Evolutionary conservation across 2,329 filamentous ascomycete genomes (phyloP).

Genomic region (Cyanodermella asteris): DNA sequence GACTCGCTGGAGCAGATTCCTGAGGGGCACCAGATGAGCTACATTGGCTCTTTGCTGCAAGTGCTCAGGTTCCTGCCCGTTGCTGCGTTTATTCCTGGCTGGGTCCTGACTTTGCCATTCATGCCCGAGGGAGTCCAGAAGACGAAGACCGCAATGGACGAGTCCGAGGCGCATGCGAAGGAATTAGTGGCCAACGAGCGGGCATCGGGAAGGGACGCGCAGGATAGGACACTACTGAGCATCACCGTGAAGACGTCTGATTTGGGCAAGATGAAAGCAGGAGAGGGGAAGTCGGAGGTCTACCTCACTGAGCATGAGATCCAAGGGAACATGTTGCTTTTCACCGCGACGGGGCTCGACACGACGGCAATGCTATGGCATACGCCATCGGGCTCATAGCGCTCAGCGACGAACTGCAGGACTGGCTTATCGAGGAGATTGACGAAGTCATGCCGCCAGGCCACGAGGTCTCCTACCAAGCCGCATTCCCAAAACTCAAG

Average conservation of each 20-base stretch:
- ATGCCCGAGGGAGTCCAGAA: constrained; percentile 11
- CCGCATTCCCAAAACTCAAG: constrained; percentile 20
- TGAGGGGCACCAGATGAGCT: constrained; percentile 2
- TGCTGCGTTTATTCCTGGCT: constrained; percentile 6
- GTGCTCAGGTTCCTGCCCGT: constrained; percentile 8
- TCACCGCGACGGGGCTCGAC: constrained; percentile 26
- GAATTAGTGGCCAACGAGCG: constrained; percentile 13
- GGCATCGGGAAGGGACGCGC: constrained; percentile 9
- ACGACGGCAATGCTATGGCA: constrained; percentile 27
- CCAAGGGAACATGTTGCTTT: constrained; percentile 24
- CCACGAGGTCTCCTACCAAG: constrained; percentile 17
- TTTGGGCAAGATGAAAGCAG: constrained; percentile 8
- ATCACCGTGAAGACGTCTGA: constrained; percentile 13
- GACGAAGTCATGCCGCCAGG: constrained; percentile 14
- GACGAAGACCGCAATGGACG: constrained; percentile 11
- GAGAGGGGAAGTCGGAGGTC: constrained; percentile 7
- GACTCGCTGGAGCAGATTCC: constrained; percentile 5
- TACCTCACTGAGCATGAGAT: constrained; percentile 19
- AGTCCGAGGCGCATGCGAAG: constrained; percentile 11
- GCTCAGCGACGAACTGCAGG: constrained; percentile 25
- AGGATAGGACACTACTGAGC: constrained; percentile 12
- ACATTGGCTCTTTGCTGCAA: constrained; percentile 10
- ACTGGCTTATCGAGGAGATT: constrained; percentile 30
- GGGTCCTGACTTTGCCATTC: constrained; percentile 8
- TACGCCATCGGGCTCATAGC: constrained; percentile 27